Base-by-base conservation (phyloP, 2,329 filamentous ascomycete genomes). In the Zymoseptoria pseudotritici region DNA sequence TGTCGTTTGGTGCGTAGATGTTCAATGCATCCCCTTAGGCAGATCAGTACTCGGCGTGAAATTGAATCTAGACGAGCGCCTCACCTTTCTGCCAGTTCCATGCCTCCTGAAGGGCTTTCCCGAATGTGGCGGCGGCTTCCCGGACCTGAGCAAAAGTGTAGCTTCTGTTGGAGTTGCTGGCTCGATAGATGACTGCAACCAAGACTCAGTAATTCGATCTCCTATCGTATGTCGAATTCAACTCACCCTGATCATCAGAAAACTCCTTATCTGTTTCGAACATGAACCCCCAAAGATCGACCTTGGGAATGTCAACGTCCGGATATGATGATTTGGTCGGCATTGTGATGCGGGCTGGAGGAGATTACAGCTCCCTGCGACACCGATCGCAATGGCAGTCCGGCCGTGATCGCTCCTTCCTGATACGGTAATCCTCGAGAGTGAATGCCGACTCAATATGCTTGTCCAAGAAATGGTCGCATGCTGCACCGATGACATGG, bases 1-100 rank as follows among this genome's bases (percentile, higher is more conserved):
- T 88, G 73, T 82, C 86, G 73, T 97, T 97, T 26, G 91, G 89
- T 3, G 90, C 87, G 78, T 88, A 96, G 57, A 96, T 80, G 10
- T 83, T 88, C 21, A 97, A 80, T 1, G 94, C 89, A 72, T 97
- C 90, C 4, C 36, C 36, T 46, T n/a, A 7, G 4, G 13, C 4
- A 46, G 5, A 17, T 46, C 36, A 46, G 36, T 6, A 46, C 36
- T n/a, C 36, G 13, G 13, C 36, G 3, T 46, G 5, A 17, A 7
- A 29, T 8, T 2, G 7, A 3, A 7, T 1, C 13, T 0, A 7
- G 17, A 46, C 10, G 13, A 46, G 5, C 6, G 6, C 13, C 36
- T 46, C 3, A 69, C 89, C 89, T 71, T 88, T 91, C 67, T 86
- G 81, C 88, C 91, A 96, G 55, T 86, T 81, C 82, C 87, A 93